Conservation (phyloP, 352 stramenopile genomes). For the Blastocystis sp. region DNA sequence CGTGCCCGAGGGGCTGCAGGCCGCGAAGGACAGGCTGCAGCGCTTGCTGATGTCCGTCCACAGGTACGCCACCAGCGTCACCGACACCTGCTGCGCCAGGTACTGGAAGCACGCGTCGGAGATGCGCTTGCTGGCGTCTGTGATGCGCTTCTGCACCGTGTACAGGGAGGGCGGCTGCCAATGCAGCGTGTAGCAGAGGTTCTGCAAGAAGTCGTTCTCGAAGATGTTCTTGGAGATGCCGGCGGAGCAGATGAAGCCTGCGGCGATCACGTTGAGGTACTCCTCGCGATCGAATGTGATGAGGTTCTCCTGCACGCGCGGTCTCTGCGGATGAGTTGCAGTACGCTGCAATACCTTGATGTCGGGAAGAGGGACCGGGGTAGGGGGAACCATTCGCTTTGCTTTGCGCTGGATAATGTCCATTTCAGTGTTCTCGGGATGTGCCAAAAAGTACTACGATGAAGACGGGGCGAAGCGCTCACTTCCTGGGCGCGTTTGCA, state of each 20-base stretch:
- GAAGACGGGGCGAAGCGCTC: neutral
- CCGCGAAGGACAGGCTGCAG: neutral
- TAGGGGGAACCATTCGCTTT: neutral
- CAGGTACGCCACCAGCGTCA: constrained; percentile 20
- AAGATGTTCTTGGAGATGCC: neutral
- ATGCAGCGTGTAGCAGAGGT: constrained; percentile 23
- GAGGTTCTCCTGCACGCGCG: neutral
- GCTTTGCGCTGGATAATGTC: constrained; percentile 5
- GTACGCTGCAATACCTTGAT: neutral
- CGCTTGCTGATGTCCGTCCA: constrained; percentile 50
- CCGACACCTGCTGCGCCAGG: neutral
- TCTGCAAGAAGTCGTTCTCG: constrained; percentile 45
- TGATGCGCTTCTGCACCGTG: constrained; percentile 8
- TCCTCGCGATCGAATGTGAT: constrained; percentile 16
- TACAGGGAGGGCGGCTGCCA: constrained; percentile 38
- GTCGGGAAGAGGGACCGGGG: neutral
- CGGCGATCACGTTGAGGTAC: constrained; percentile 13
- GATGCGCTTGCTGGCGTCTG: neutral
- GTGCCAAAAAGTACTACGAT: constrained; percentile 21
- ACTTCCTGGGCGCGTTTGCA: constrained; percentile 19
- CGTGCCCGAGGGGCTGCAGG: neutral
- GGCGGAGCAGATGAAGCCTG: constrained; percentile 20
- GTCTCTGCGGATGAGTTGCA: neutral
- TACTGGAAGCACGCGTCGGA: neutral
- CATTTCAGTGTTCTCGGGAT: constrained; percentile 1